These are phyloP conservation scores for Oldenlandia corymbosa DNA, from an alignment of 257 asterid species.

Conservation along the genomic window DNA sequence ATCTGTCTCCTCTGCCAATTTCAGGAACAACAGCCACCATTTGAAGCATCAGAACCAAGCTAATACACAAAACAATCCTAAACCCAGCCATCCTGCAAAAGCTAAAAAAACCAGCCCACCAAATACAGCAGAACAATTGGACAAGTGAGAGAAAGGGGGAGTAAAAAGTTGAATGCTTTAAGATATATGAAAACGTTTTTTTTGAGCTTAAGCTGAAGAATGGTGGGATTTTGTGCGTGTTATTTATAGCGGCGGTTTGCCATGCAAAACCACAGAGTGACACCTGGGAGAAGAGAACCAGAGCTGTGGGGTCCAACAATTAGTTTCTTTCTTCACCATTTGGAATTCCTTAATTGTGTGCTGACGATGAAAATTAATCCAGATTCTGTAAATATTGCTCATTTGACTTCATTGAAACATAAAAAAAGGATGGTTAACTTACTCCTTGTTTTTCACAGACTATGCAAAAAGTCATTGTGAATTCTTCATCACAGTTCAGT, in stretches of 20 bases:
- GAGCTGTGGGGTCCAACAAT: constrained; percentile 22
- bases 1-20: constrained; percentile 16
- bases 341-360: no score
- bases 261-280: constrained; percentile 61
- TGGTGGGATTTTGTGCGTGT: no score
- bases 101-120: background rate
- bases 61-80: constrained; percentile 9
- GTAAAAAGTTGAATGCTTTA: no score
- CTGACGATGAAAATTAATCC: background rate
- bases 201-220: background rate
- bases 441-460: no score
- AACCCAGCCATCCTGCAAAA: constrained; percentile 31
- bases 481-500: no score
- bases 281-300: constrained; percentile 31
- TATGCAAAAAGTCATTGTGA: no score
- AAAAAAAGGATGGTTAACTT: no score
- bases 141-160: background rate
- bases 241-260: constrained; percentile 18
- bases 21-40: constrained; percentile 19
- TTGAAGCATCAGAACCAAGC: constrained; percentile 29
- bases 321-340: no score
- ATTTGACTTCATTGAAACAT: background rate
- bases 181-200: no score
- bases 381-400: background rate
- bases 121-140: background rate